These are phyloP conservation scores for Sordariomycetes sp. DNA, from an alignment of 2,329 filamentous ascomycete genomes.

Conservation along the genomic window DNA sequence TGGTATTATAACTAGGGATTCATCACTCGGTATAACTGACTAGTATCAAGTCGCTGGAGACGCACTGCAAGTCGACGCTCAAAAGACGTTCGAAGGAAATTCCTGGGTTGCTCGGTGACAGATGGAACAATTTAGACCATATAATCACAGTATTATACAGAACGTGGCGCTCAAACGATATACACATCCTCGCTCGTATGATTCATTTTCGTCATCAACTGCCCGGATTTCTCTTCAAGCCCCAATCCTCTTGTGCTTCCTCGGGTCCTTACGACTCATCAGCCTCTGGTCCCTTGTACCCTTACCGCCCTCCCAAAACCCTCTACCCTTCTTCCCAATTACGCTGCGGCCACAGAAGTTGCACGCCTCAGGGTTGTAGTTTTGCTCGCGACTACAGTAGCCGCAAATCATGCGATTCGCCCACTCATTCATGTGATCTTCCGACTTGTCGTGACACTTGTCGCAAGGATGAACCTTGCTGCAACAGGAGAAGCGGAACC, in stretches of 20 bases:
- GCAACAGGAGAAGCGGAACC: conserved; percentile 60
- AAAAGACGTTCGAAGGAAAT: too few species aligned
- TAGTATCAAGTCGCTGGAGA: too few species aligned
- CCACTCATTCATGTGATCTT: conserved; percentile 70
- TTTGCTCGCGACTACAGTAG: conserved; percentile 72
- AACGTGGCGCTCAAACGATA: too few species aligned
- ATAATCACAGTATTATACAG: too few species aligned
- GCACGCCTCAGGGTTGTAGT: conserved; percentile 69
- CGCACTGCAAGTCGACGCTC: too few species aligned
- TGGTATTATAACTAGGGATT: too few species aligned
- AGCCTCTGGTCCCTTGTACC: conserved; percentile 61
- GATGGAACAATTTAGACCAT: too few species aligned
- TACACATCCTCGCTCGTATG: too few species aligned
- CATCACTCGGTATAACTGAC: too few species aligned
- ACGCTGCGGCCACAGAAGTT: conserved; percentile 62
- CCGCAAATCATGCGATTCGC: conserved; percentile 79
- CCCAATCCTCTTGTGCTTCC: conserved; percentile 61
- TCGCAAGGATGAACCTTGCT: conserved; percentile 51
- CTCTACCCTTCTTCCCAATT: conserved; percentile 53
- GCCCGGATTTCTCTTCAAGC: too few species aligned
- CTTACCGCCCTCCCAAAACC: conserved; percentile 84
- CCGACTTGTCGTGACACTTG: conserved; percentile 64
- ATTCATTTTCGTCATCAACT: too few species aligned
- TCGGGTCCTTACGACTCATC: conserved; percentile 70
- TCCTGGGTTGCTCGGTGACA: too few species aligned